phyloP scores from a whole-genome alignment of 768 basidiomycete species.

The Cystobasidium onofrii region DNA sequence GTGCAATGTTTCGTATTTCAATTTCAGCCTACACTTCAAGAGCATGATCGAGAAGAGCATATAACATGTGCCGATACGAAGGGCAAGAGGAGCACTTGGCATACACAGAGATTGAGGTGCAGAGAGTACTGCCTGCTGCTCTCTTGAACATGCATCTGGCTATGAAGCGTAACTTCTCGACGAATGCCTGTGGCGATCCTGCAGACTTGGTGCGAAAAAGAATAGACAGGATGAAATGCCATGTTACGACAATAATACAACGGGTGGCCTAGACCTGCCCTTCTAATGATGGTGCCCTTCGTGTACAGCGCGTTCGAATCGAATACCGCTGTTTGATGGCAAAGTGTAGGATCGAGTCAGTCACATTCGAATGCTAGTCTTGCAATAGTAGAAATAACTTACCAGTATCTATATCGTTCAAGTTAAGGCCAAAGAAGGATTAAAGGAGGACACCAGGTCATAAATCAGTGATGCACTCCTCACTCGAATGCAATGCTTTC shows the following conservation, averaged over 20 bases:
- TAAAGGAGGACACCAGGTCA: not conserved
- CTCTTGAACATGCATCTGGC: no score
- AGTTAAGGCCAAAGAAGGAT: not conserved
- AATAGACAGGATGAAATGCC: not conserved
- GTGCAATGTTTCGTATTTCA: no score
- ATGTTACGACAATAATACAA: not conserved
- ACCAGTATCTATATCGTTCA: slow-evolving; percentile 30
- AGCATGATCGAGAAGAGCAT: no score
- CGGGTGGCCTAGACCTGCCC: not conserved
- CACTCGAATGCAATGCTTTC: no score
- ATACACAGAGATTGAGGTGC: no score
- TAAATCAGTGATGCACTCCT: no score
- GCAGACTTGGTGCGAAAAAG: not conserved
- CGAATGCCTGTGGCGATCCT: no score
- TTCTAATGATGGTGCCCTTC: slow-evolving; percentile 51
- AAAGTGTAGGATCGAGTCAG: not conserved
- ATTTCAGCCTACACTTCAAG: no score
- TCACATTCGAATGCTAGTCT: not conserved
- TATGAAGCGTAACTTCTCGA: no score
- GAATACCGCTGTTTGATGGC: slow-evolving; percentile 60
- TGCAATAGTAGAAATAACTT: not conserved
- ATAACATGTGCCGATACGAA: no score
- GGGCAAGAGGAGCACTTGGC: no score
- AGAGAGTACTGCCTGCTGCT: no score
- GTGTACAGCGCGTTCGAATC: slow-evolving; percentile 76